phyloP scores from a whole-genome alignment of 352 stramenopile species.

The Phytopythium aichiense region DNA sequence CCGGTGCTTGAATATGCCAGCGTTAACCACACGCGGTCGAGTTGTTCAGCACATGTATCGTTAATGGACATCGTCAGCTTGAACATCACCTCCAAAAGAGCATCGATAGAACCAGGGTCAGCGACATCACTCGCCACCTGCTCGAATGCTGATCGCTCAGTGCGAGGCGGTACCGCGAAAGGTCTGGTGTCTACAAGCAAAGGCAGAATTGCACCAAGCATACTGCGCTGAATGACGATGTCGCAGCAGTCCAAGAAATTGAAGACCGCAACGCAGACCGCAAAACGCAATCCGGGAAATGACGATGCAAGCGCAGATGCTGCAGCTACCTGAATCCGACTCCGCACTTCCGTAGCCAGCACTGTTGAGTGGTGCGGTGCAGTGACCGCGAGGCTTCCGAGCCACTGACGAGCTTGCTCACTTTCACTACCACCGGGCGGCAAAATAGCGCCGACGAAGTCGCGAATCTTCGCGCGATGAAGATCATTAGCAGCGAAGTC shows the following conservation, averaged over 20 bases:
- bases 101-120: constrained; percentile 5
- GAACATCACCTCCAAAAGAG: constrained; percentile 48
- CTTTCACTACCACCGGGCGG: neutral
- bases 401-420: neutral
- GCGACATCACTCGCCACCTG: neutral
- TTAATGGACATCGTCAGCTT: constrained; percentile 38
- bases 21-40: constrained; percentile 69
- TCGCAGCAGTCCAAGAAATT: constrained; percentile 34
- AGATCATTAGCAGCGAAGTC: neutral
- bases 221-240: constrained; percentile 38
- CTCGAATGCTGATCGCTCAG: neutral
- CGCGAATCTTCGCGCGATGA: neutral
- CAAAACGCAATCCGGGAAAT: constrained; percentile 25
- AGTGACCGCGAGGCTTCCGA: neutral
- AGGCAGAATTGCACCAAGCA: constrained; percentile 42
- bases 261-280: constrained; percentile 38
- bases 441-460: neutral
- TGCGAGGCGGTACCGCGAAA: neutral
- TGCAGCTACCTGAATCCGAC: constrained; percentile 25
- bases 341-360: constrained; percentile 19
- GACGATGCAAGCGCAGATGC: constrained; percentile 28
- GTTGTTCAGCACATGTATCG: constrained; percentile 34
- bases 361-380: constrained; percentile 7
- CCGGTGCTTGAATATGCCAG: constrained; percentile 31
- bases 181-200: constrained; percentile 48